These are phyloP conservation scores for Scedosporium boydii DNA, from an alignment of 2,329 filamentous ascomycete genomes.

Conservation along the genomic window DNA sequence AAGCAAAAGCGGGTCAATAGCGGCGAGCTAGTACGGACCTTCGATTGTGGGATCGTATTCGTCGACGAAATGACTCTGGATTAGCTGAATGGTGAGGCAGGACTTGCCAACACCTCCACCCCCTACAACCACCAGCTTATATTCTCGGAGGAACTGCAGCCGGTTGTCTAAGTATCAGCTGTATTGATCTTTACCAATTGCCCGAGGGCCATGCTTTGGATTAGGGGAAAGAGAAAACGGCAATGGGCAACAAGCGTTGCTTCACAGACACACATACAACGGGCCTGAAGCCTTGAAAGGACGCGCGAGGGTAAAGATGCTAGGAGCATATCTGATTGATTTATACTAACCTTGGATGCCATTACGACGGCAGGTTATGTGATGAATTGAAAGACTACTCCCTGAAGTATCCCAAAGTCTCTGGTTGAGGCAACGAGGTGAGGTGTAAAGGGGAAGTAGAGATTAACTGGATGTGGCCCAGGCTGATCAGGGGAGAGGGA, in stretches of 20 bases:
- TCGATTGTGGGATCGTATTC: slow-evolving; percentile 99
- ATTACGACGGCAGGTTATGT: background rate
- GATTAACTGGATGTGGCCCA: background rate
- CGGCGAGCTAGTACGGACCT: slow-evolving; percentile 48
- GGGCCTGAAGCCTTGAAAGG: background rate
- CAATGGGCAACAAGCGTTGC: background rate
- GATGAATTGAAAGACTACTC: background rate
- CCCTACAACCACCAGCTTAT: slow-evolving; percentile 94
- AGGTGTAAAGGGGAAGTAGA: background rate
- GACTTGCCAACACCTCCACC: slow-evolving; percentile 99
- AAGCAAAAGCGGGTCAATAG: background rate
- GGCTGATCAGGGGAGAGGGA: background rate
- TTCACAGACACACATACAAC: background rate
- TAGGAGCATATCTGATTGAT: too few species aligned
- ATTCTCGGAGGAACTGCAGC: slow-evolving; percentile 67
- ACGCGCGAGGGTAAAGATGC: background rate
- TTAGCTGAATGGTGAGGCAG: slow-evolving; percentile 95
- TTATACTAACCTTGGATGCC: slow-evolving; percentile 5
- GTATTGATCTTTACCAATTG: too few species aligned
- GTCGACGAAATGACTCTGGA: slow-evolving; percentile 95
- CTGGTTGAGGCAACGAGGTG: background rate
- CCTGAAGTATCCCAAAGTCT: background rate
- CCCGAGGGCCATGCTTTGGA: too few species aligned
- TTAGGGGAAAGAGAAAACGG: background rate
- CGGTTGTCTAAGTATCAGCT: background rate